phyloP scores from a whole-genome alignment of 139 green algal genomes.

The Volvox reticuliferus region DNA sequence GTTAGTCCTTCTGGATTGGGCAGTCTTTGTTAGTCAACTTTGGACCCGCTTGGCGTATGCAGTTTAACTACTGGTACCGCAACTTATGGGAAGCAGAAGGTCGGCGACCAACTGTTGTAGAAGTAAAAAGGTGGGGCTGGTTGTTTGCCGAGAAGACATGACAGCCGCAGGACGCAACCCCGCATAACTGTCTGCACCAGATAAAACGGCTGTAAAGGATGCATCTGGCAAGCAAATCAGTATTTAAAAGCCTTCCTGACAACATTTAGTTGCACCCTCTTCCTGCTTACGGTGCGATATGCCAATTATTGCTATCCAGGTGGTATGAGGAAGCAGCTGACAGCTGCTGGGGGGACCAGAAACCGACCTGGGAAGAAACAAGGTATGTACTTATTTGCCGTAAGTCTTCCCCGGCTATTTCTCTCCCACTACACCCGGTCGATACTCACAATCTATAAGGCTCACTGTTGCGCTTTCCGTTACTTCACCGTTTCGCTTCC shows the following conservation, averaged over 20 bases:
- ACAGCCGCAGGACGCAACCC: neutral
- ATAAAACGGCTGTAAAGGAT: too few species aligned
- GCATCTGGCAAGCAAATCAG: too few species aligned
- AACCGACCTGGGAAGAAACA: conserved; percentile 31
- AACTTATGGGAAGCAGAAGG: conserved; percentile 27
- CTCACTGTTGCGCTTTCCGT: too few species aligned
- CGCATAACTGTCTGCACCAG: too few species aligned
- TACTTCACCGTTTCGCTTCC: neutral
- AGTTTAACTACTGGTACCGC: conserved; percentile 32
- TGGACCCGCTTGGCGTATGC: neutral
- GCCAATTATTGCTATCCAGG: neutral
- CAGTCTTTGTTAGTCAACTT: too few species aligned
- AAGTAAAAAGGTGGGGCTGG: conserved; percentile 15
- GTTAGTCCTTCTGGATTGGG: too few species aligned
- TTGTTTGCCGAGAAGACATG: neutral
- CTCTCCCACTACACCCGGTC: too few species aligned
- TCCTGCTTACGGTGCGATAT: neutral
- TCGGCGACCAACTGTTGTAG: neutral
- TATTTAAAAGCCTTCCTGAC: neutral
- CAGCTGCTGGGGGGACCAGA: conserved; percentile 14
- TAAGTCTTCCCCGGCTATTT: too few species aligned
- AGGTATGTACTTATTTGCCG: neutral
- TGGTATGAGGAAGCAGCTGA: conserved; percentile 18
- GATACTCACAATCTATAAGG: too few species aligned
- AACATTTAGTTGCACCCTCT: neutral